phyloP scores from a whole-genome alignment of 495 filamentous ascomycete genomes.

The Astrothelium subdiscretum region DNA sequence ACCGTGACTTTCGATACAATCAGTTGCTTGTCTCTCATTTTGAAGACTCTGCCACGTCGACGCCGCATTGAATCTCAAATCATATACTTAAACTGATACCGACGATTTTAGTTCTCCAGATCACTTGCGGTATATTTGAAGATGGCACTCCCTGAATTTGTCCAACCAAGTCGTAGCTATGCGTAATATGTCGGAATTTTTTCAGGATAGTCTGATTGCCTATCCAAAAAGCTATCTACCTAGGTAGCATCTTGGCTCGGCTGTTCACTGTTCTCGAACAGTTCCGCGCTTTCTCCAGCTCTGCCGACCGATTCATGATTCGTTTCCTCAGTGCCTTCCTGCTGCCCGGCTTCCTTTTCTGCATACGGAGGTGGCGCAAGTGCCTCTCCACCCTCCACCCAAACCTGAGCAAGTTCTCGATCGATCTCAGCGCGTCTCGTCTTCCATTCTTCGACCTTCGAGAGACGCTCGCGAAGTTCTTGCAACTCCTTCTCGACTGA shows the following conservation, averaged over 20 bases:
- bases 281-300: neutral
- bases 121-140: too few relatives aligned
- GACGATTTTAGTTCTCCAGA: too few relatives aligned
- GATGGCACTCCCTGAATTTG: too few relatives aligned
- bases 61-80: too few relatives aligned
- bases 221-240: too few relatives aligned
- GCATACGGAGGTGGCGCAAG: slow-evolving; percentile 33
- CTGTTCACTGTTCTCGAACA: neutral
- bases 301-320: neutral
- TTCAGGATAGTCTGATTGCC: too few relatives aligned
- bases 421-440: slow-evolving; percentile 66
- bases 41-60: too few relatives aligned
- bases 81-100: too few relatives aligned
- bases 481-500: slow-evolving; percentile 80
- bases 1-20: too few relatives aligned
- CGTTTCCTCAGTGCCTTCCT: neutral
- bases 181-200: too few relatives aligned
- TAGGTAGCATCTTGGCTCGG: neutral
- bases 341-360: slow-evolving; percentile 5
- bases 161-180: too few relatives aligned
- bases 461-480: slow-evolving; percentile 66
- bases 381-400: slow-evolving; percentile 31
- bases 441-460: slow-evolving; percentile 77
- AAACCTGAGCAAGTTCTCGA: slow-evolving; percentile 50
- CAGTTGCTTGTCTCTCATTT: too few relatives aligned